phyloP scores from a whole-genome alignment of 1,139 yeast genomes.

The Saccharomycopsis hybrid region DNA sequence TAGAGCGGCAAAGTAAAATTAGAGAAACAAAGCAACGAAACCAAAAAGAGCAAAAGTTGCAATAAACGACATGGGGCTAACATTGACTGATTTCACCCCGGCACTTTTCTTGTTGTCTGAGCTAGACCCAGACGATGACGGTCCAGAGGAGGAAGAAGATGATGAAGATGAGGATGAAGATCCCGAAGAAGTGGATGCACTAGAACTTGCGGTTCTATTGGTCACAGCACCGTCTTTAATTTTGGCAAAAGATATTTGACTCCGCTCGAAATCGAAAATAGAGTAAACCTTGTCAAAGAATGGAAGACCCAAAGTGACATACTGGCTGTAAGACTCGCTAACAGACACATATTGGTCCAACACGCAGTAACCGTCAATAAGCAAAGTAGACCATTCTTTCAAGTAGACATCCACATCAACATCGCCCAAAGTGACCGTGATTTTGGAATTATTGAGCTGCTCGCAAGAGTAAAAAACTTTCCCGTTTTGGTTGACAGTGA shows the following conservation, averaged over 20 bases:
- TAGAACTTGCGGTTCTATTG: not conserved
- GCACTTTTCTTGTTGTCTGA: no score
- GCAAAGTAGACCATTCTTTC: not conserved
- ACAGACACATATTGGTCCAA: not conserved
- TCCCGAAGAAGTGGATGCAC: not conserved
- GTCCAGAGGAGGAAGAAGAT: not conserved
- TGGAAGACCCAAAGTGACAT: not conserved
- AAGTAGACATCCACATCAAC: not conserved
- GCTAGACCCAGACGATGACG: no score
- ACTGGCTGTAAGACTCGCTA: not conserved
- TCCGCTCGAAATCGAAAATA: not conserved
- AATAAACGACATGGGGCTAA: no score
- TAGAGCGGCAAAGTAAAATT: no score
- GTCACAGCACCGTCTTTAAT: not conserved
- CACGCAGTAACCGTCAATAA: not conserved
- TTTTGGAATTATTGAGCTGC: not conserved
- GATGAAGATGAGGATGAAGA: not conserved
- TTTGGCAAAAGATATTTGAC: not conserved
- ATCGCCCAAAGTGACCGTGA: not conserved
- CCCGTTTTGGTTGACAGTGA: not conserved
- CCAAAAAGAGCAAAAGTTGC: no score
- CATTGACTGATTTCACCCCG: no score
- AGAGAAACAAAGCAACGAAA: no score
- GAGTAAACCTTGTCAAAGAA: not conserved
- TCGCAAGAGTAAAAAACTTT: not conserved